Evolutionary conservation across 345 rosid species (phyloP), one percentile per base, ranked within the genome.

Genomic region (Hibiscus trionum): DNA sequence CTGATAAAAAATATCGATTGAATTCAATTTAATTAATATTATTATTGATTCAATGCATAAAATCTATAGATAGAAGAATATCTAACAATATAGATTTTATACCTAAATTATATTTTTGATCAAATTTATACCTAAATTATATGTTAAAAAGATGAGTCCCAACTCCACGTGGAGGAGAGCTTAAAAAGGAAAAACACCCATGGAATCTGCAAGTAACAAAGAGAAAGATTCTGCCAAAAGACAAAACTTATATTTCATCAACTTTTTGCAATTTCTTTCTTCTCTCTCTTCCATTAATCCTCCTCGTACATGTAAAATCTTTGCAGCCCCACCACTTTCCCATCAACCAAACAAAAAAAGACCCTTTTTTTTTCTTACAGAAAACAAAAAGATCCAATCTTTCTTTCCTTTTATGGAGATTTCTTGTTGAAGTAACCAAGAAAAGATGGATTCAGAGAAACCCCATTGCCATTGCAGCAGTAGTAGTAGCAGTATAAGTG

Each of bases 401-500:
- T 15, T 49, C 16, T 24, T 57, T 57, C 31, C 31, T 47, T 26
- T 44, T 19, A 19, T 17, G n/a, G 26, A 21, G 57, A 16, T 11
- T 64, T 21, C 4, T 21, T 15, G 12, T 63, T 49, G 37, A 33
- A 33, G 37, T 21, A 21, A 21, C 11, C 16, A 47, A 5, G 14
- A 66, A 11, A 49, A 47, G 77, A 90, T 89, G 94, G 97, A 91
- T 63, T 61, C 83, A 11, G 90, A 84, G 11, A 85, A 88, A 82
- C 85, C 92, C 83, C 96, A 88, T 84, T 71, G 79, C 83, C 96
- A 88, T 84, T 71, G 79, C 59, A 75, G 80, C 15, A 78, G 83
- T 74, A 87, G 76, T 79, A 83, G 70, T 77, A 80, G 65, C 79
- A 83, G 64, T 55, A 55, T 55, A 0, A 82, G 86, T 1, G 96